Evolutionary conservation across 139 green algal species (phyloP).

Genomic region (Coelastrella sp.): DNA sequence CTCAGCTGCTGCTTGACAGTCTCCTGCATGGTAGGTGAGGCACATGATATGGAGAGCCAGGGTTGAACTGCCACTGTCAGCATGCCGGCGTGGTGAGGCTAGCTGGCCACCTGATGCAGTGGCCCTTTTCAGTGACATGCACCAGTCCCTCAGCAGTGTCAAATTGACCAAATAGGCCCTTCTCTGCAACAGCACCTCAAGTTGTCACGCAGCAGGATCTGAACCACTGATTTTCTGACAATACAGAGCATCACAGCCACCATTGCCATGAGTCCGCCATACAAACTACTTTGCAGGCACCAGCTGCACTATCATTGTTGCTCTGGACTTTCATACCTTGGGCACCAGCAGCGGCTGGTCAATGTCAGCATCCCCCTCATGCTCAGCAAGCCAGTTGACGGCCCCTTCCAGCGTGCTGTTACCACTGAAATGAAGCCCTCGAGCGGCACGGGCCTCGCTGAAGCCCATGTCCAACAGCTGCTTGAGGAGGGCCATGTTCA

Average conservation of each 20-base stretch:
- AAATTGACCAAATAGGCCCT: no score
- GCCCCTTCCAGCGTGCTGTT: conserved; percentile 73
- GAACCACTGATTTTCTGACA: no score
- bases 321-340: conserved; percentile 54
- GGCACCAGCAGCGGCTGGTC: conserved; percentile 84
- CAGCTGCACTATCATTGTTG: no score
- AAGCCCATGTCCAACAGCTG: conserved; percentile 91
- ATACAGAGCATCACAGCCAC: no score
- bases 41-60: background rate
- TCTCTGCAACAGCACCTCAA: no score
- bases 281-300: no score
- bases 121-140: no score
- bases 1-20: conserved; percentile 74
- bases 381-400: conserved; percentile 82
- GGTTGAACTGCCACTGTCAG: no score
- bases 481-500: conserved; percentile 70
- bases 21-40: background rate
- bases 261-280: no score
- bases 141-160: no score
- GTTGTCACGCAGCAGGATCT: background rate
- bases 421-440: conserved; percentile 78
- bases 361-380: conserved; percentile 82
- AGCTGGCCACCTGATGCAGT: no score
- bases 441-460: conserved; percentile 47
- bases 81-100: no score